phyloP scores from a whole-genome alignment of 2,329 filamentous ascomycete genomes.

The Fusarium pininemorale region DNA sequence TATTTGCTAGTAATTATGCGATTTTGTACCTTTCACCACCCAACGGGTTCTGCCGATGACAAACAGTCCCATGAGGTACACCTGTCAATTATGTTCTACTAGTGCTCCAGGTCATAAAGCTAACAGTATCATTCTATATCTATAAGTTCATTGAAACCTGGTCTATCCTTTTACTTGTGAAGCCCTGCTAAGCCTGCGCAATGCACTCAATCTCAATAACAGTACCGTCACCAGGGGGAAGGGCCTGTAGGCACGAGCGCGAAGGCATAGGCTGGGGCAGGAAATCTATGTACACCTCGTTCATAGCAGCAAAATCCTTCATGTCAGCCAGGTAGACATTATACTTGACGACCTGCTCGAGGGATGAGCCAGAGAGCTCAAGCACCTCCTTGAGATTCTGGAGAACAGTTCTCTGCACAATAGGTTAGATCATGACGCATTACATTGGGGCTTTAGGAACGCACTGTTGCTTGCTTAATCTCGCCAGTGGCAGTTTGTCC shows the following conservation, averaged over 20 bases:
- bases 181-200: constrained; percentile 46
- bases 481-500: constrained; percentile 60
- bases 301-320: constrained; percentile 76
- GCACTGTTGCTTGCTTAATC: constrained; percentile 52
- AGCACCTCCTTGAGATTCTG: constrained; percentile 74
- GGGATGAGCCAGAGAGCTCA: constrained; percentile 69
- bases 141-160: not conserved
- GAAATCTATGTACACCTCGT: constrained; percentile 51
- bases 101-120: not conserved
- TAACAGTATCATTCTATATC: not conserved
- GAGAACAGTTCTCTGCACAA: constrained; percentile 14
- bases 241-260: constrained; percentile 52
- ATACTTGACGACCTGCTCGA: constrained; percentile 74
- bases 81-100: too few species aligned
- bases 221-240: constrained; percentile 51
- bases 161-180: not conserved
- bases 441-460: rapidly evolving
- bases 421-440: not conserved
- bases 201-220: constrained; percentile 57
- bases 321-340: constrained; percentile 77
- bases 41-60: not conserved
- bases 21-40: not conserved
- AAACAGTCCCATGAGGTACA: not conserved
- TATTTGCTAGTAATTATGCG: not conserved
- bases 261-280: constrained; percentile 54